Evolutionary conservation across 495 filamentous ascomycete genomes (phyloP), one percentile per base, ranked within the genome.

Genomic region (Annulohypoxylon bovei): DNA sequence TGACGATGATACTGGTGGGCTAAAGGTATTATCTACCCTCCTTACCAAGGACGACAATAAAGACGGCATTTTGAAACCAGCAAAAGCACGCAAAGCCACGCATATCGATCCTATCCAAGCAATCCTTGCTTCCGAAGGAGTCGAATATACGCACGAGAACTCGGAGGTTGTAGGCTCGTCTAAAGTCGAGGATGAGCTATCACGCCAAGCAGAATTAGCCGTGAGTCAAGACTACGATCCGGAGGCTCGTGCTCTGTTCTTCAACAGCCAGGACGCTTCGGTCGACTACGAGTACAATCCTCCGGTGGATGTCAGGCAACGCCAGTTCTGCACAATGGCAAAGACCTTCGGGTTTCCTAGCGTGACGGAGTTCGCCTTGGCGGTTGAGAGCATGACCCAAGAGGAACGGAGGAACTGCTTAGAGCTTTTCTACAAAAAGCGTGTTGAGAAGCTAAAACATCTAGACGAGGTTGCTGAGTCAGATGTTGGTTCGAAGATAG

Each of bases 101-200:
- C 85, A 65, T 16, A 65, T 49, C 66, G 93, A 98, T 73, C 87
- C 93, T 3, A 85, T 99, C 28, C 91, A 94, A 66, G 95, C 93
- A 18, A 98, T 99, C 71, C 87, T 99, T 5, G 88, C 94, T 6
- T 84, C 88, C 28, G 94, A 93, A 1, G 95, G 96, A 6, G 94
- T 99, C 12, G 89, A 95, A 77, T 99, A 99, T 77, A 96, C 93
- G 8, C 95, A 99, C 74, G 91, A 97, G 65, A 99, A 99, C 75
- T 93, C 91, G 40, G 95, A 99, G 80, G 94, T 99, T 16, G 90
- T 99, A 50, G 95, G 95, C 33, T 92, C 92, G 0, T 94, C 91
- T 7, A 91, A 89, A 58, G 85, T 97, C 20, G 95, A 99, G 81
- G 90, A 90, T 62, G 86, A 87, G 44, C 86, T 98, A 20, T 92